These are phyloP conservation scores for Saitozyma podzolica DNA, from an alignment of 768 basidiomycete genomes.

Conservation along the genomic window DNA sequence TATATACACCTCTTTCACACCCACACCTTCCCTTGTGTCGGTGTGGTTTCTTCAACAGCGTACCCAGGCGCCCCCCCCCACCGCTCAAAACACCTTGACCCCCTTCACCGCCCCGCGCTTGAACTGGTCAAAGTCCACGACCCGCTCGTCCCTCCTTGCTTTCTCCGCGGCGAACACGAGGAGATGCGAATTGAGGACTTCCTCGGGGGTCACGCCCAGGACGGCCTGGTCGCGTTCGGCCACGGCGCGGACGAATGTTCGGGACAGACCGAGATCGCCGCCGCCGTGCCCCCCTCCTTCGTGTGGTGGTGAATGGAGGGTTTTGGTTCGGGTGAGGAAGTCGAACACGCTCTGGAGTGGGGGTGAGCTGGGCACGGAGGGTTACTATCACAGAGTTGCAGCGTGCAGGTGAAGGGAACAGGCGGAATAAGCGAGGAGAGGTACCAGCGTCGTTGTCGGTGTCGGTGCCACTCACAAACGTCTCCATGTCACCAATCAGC, in stretches of 20 bases:
- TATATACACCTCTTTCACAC: too few relatives aligned
- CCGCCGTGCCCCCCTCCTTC: conserved; percentile 78
- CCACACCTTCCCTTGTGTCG: too few relatives aligned
- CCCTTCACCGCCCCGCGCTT: conserved; percentile 52
- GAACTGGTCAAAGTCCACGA: conserved; percentile 70
- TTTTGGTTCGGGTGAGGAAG: conserved; percentile 60
- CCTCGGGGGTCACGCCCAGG: conserved; percentile 65
- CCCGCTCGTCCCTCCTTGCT: conserved; percentile 66
- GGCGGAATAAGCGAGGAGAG: background rate
- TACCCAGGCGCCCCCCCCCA: background rate
- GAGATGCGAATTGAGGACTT: conserved; percentile 74
- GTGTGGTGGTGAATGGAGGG: conserved; percentile 58
- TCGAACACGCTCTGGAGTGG: conserved; percentile 62
- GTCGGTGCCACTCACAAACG: conserved; percentile 53
- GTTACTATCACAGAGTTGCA: background rate
- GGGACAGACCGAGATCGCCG: conserved; percentile 75
- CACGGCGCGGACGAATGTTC: conserved; percentile 74
- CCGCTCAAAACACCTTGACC: conserved; percentile 9
- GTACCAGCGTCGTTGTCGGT: background rate
- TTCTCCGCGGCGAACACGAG: conserved; percentile 85
- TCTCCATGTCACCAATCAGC: conserved; percentile 79
- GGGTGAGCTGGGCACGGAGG: background rate
- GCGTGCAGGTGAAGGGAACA: background rate
- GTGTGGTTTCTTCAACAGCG: too few relatives aligned
- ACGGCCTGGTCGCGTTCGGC: conserved; percentile 63